Percentiles rank a stretch among this genome's conserved stretches.
phyloP scores from a whole-genome alignment of 2,329 filamentous ascomycete species.

The Keithomyces neogunnii region DNA sequence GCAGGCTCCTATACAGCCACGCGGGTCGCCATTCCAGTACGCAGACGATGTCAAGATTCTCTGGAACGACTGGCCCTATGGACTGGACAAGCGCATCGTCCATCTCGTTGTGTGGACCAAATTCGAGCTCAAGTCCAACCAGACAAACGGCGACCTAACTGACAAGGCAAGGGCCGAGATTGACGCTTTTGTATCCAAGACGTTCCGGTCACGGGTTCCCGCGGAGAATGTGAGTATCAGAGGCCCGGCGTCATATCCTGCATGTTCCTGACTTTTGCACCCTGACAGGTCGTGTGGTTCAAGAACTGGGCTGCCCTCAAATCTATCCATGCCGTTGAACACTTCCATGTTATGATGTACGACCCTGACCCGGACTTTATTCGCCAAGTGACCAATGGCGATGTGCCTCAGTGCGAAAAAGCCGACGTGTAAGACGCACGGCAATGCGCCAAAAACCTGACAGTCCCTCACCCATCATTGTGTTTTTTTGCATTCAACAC shows the following conservation, averaged over 20 bases:
- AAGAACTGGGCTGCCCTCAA: conserved; percentile 81
- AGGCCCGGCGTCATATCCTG: neutral
- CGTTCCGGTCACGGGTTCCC: conserved; percentile 50
- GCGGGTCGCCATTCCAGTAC: conserved; percentile 31
- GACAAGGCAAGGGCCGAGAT: conserved; percentile 54
- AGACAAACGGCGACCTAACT: conserved; percentile 57
- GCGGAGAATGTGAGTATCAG: conserved; percentile 40
- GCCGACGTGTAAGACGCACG: conserved; percentile 9
- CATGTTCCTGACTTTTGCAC: neutral
- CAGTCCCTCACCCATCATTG: neutral
- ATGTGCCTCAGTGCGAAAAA: conserved; percentile 55
- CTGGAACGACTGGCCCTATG: conserved; percentile 93
- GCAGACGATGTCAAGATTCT: conserved; percentile 62
- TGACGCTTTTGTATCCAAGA: conserved; percentile 58
- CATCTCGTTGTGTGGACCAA: conserved; percentile 94
- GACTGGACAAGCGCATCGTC: conserved; percentile 65
- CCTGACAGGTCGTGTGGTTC: conserved; percentile 34
- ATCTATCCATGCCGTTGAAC: conserved; percentile 78
- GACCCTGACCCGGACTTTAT: conserved; percentile 65
- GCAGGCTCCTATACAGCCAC: conserved; percentile 35
- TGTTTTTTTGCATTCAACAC: neutral
- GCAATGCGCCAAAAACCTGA: no score
- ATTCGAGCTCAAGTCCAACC: conserved; percentile 67
- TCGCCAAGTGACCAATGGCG: conserved; percentile 60
- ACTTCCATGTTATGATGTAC: conserved; percentile 91